These are phyloP conservation scores for Fusarium bactridioides DNA, from an alignment of 2,329 filamentous ascomycete species.

Conservation along the genomic window DNA sequence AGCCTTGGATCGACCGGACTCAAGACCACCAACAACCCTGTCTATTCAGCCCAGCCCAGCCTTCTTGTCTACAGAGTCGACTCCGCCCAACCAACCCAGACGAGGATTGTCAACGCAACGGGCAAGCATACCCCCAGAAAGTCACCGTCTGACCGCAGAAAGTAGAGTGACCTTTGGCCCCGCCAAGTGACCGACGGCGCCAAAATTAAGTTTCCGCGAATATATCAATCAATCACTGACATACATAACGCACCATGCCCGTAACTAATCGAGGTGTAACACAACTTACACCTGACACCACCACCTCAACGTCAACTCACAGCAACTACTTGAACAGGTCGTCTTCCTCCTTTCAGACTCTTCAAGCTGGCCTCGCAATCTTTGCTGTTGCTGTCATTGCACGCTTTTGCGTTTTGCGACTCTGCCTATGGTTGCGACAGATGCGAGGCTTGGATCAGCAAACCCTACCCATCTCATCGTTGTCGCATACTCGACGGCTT, in stretches of 20 bases:
- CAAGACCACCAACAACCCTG: constrained; percentile 39
- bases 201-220: constrained; percentile 43
- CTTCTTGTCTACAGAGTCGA: constrained; percentile 35
- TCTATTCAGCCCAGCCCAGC: constrained; percentile 37
- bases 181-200: constrained; percentile 44
- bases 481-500: constrained; percentile 29
- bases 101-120: constrained; percentile 40
- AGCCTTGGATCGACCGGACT: constrained; percentile 17
- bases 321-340: constrained; percentile 45
- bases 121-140: constrained; percentile 43
- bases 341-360: constrained; percentile 41
- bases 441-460: constrained; percentile 36
- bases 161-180: constrained; percentile 46
- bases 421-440: constrained; percentile 42
- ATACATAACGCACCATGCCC: constrained; percentile 41
- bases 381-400: constrained; percentile 49
- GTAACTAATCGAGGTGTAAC: constrained; percentile 45
- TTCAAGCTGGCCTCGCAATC: constrained; percentile 44
- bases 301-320: constrained; percentile 31
- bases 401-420: constrained; percentile 41
- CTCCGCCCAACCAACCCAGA: constrained; percentile 43
- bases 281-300: constrained; percentile 44
- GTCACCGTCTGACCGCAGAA: constrained; percentile 46
- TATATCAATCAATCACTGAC: constrained; percentile 39
- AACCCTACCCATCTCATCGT: constrained; percentile 23